Evolutionary conservation across 768 basidiomycete species (phyloP), one percentile per base, ranked within the genome.

Genomic region (Tulasnella sp.): DNA sequence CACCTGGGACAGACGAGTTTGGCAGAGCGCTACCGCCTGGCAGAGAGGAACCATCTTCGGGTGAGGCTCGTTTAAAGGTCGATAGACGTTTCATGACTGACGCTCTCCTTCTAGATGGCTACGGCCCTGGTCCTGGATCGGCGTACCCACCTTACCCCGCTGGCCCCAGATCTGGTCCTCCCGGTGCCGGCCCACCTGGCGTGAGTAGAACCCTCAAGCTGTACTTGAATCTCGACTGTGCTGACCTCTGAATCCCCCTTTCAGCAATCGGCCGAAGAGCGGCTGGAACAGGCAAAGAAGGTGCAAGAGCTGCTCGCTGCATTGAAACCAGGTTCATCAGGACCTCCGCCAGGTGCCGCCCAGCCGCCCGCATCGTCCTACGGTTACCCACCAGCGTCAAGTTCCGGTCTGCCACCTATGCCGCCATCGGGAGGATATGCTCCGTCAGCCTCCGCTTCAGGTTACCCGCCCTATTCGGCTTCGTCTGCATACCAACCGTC

Each of bases 221-320:
- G 6, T 51, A 6, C 23, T 20, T n/a, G 2, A 23, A 51, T n/a
- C 5, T n/a, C 23, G 51, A n/a, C 23, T 13, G 51, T 51, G n/a
- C 51, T 51, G 23, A 51, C 51, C n/a, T n/a, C 5, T 51, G 51
- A 51, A 35, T 29, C 11, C 44, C 11, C 35, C 42, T 20, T 29
- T 15, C 15, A 39, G 40, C 69, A 78, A 26, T 40, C 29, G 11
- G 67, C 85, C 15, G 93, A 95, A 78, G 93, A 95, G 73, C 91
- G 94, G 16, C 86, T 96, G 26, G 95, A 96, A 82, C 93, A 95
- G 86, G 94, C 94, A 10, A 89, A 91, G 77, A 92, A 89, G 83
- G 93, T 96, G 11, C 94, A 95, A 82, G 92, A 94, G 81, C 89
- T 90, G 78, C 72, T 73, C 9, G 1, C 46, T 23, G 48, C 61